Conservation (phyloP, 2,329 filamentous ascomycete genomes). For the Pochonia chlamydosporia region DNA sequence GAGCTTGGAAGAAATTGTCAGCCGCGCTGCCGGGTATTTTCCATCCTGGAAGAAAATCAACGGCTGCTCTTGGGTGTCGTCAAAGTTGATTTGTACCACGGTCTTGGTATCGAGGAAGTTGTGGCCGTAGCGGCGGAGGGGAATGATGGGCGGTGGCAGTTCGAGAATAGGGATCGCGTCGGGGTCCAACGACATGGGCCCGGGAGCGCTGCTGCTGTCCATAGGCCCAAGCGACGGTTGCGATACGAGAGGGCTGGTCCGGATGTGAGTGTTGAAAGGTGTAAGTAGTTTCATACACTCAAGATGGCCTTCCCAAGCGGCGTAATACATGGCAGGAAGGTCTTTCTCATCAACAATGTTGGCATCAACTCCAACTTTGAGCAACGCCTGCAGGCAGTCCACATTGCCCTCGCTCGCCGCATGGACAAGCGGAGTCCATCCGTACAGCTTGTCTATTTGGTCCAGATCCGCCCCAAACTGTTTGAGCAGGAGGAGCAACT, state of each 20-base stretch:
- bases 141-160: constrained; percentile 92
- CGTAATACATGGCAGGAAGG: constrained; percentile 94
- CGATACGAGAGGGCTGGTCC: constrained; percentile 37
- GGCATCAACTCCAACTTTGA: constrained; percentile 72
- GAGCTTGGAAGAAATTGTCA: constrained; percentile 94
- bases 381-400: constrained; percentile 73
- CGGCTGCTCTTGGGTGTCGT: constrained; percentile 66
- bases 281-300: constrained; percentile 88
- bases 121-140: constrained; percentile 88
- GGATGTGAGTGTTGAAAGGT: constrained; percentile 43
- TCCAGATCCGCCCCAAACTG: constrained; percentile 85
- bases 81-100: constrained; percentile 88
- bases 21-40: constrained; percentile 88
- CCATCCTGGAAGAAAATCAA: constrained; percentile 95
- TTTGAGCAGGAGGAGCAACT: constrained; percentile 73
- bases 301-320: constrained; percentile 93
- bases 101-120: constrained; percentile 98
- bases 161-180: constrained; percentile 91
- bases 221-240: constrained; percentile 38
- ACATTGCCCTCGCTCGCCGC: constrained; percentile 95
- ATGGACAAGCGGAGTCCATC: constrained; percentile 95
- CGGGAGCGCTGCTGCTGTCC: constrained; percentile 43
- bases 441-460: constrained; percentile 91
- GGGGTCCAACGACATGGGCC: constrained; percentile 64
- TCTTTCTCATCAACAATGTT: constrained; percentile 86